These are phyloP conservation scores for Cladosporium cucumerinum DNA, from an alignment of 2,329 filamentous ascomycete species.

Conservation along the genomic window DNA sequence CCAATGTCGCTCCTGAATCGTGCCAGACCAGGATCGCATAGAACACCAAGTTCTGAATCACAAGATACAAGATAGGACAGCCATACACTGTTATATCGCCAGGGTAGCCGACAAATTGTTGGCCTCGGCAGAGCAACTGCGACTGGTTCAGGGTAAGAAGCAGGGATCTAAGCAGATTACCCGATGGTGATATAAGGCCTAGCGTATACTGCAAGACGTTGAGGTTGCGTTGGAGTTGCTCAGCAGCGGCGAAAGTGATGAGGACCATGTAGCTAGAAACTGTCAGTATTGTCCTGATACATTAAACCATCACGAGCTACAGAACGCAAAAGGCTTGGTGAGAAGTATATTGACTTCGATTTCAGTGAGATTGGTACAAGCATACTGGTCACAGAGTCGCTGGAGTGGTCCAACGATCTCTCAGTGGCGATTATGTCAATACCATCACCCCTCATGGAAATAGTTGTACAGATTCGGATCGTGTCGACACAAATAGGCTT, in stretches of 20 bases:
- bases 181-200: conserved; percentile 70
- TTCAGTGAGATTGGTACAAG: too few relatives aligned
- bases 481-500: too few relatives aligned
- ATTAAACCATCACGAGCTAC: not conserved
- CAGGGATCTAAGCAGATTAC: conserved; percentile 70
- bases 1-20: conserved; percentile 50
- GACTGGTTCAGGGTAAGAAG: conserved; percentile 81
- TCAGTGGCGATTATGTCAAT: too few relatives aligned
- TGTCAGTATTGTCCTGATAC: conserved; percentile 17
- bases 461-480: too few relatives aligned
- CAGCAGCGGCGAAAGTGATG: conserved; percentile 69
- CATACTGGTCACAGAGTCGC: too few relatives aligned
- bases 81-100: conserved; percentile 70
- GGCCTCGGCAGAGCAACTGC: conserved; percentile 63
- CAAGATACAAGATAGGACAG: conserved; percentile 76
- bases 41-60: conserved; percentile 66
- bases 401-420: too few relatives aligned
- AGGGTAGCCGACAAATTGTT: conserved; percentile 58
- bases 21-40: conserved; percentile 73
- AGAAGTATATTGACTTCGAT: too few relatives aligned
- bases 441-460: too few relatives aligned
- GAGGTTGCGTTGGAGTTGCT: conserved; percentile 64
- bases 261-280: conserved; percentile 6
- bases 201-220: conserved; percentile 72
- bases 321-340: too few relatives aligned